These are phyloP conservation scores for Lathyrus oleraceus DNA, from an alignment of 306 rosid species.

Conservation along the genomic window DNA sequence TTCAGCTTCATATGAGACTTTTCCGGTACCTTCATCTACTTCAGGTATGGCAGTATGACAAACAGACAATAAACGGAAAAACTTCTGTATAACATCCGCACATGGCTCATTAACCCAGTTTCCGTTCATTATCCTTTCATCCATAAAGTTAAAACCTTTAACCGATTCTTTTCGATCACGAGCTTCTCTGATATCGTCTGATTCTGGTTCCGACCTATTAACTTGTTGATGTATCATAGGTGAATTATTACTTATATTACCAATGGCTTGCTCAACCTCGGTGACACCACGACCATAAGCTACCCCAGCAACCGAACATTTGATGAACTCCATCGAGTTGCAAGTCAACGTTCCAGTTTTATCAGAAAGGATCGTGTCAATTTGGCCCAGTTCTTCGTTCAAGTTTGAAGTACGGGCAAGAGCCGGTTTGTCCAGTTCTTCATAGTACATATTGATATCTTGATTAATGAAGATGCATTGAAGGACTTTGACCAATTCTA, in stretches of 20 bases:
- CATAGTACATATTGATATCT: conserved; percentile 82
- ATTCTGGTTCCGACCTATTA: conserved; percentile 27
- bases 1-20: conserved; percentile 80
- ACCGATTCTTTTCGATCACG: conserved; percentile 35
- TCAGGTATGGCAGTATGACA: conserved; percentile 95
- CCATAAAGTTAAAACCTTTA: conserved; percentile 79
- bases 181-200: conserved; percentile 36
- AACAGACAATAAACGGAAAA: conserved; percentile 71
- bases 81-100: conserved; percentile 58
- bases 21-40: conserved; percentile 64
- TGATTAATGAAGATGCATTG: conserved; percentile 80
- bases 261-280: conserved; percentile 70
- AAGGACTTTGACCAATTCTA: conserved; percentile 82
- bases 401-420: conserved; percentile 88
- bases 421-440: conserved; percentile 88
- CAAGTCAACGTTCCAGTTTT: conserved; percentile 96
- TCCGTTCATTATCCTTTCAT: conserved; percentile 77
- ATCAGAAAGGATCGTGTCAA: conserved; percentile 85
- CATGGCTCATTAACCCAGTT: conserved; percentile 78
- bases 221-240: conserved; percentile 36
- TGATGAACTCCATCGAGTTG: conserved; percentile 92
- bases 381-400: conserved; percentile 93
- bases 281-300: conserved; percentile 77
- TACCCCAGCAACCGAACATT: conserved; percentile 78
- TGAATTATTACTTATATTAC: conserved; percentile 43